Base-by-base conservation (phyloP, 208 protist genomes). In the Herpetomonas samuelpessoai region DNA sequence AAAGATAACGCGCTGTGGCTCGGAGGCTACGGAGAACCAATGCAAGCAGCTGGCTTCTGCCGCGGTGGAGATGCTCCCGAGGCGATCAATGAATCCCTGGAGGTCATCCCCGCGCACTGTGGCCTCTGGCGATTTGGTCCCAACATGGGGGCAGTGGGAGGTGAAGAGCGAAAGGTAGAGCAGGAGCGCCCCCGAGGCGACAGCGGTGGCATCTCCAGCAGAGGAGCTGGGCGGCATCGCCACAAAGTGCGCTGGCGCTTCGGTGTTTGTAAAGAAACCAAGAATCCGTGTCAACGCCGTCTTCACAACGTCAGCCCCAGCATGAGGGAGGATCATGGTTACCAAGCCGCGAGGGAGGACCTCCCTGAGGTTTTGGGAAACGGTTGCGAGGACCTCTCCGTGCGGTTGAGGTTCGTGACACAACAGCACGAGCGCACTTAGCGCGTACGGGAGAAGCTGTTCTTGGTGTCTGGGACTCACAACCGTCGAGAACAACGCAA, bases 401-500 rank as follows among this genome's bases (percentile, higher is more conserved):
- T n/a, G n/a, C n/a, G n/a, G n/a, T n/a, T n/a, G n/a, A n/a, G n/a
- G n/a, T n/a, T n/a, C n/a, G n/a, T n/a, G n/a, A 27, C 29, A 44
- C 52, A 4, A 44, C 31, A n/a, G n/a, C n/a, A n/a, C n/a, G n/a
- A n/a, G n/a, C n/a, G 38, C 54, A 10, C 30, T 38, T 10, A 79
- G 68, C 1, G 68, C 68, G 46, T 75, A 74, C 12, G 66, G 73
- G 22, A 79, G 63, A 26, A 57, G 26, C 1, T 19, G 24, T 18
- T 58, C 67, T 30, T 61, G 57, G 14, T 51, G 54, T 3, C n/a
- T 3, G 4, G 65, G 7, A 22, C 21, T 56, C 3, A 26, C 46
- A n/a, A 72, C 55, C 14, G 65, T 27, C 3, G 48, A 47, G 45
- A 71, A 77, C 18, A 77, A 27, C 18, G 60, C 49, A 24, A 77